phyloP scores from a whole-genome alignment of 495 filamentous ascomycete genomes.

The Bombardia bombarda region DNA sequence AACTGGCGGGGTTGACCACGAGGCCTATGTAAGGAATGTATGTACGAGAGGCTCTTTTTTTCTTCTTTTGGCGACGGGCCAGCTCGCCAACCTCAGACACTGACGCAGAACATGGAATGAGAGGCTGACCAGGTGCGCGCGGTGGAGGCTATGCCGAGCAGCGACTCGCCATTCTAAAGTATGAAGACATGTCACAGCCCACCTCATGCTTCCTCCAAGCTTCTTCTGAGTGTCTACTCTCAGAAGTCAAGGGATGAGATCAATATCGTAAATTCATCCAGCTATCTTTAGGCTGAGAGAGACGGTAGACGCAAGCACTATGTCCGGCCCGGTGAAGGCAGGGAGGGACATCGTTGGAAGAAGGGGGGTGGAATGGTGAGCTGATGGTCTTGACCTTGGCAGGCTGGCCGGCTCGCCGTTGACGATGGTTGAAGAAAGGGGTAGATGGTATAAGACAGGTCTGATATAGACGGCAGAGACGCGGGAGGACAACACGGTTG shows the following conservation, averaged over 20 bases:
- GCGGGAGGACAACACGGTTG: slow-evolving; percentile 5
- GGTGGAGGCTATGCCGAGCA: not conserved
- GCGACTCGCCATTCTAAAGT: slow-evolving; percentile 3
- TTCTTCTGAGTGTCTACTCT: not conserved
- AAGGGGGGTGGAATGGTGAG: not conserved
- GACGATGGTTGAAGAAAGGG: not conserved
- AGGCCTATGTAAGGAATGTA: slow-evolving; percentile 10
- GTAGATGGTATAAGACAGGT: not conserved
- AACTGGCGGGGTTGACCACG: not conserved
- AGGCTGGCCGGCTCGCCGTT: not conserved
- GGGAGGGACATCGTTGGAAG: not conserved
- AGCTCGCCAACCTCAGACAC: slow-evolving; percentile 19
- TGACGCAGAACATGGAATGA: slow-evolving; percentile 16
- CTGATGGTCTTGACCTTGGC: not conserved
- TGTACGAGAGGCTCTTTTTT: slow-evolving; percentile 1
- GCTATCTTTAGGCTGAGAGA: slow-evolving; percentile 14
- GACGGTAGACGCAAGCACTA: not conserved
- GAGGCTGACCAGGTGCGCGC: slow-evolving; percentile 4
- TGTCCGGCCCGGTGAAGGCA: slow-evolving; percentile 6
- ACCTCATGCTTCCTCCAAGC: slow-evolving; percentile 5
- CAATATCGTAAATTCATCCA: slow-evolving; percentile 4
- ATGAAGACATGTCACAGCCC: slow-evolving; percentile 3
- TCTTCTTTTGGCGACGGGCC: slow-evolving; percentile 11
- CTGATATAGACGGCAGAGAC: slow-evolving; percentile 8
- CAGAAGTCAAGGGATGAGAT: not conserved